Evolutionary conservation across 495 filamentous ascomycete genomes (phyloP), one percentile per base, ranked within the genome.

Genomic region (Aspergillus leporis): DNA sequence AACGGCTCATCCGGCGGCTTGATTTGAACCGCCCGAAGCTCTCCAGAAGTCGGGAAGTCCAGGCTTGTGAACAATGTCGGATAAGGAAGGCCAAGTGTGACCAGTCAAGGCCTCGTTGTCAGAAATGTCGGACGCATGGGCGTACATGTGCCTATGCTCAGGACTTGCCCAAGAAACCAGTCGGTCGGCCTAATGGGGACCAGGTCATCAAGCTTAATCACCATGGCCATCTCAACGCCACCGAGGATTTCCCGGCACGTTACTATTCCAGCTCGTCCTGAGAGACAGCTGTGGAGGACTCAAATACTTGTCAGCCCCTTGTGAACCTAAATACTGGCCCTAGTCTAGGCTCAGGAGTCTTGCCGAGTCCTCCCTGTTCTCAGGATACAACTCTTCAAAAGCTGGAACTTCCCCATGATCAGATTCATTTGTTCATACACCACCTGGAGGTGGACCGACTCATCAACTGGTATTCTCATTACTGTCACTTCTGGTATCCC

Each of bases 401-500:
- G 6, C 16, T 45, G 2, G 18, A 45, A 14, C n/a, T 18, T 10
- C 6, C 9, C 34, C 9, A 36, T 36, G 34, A 14, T 12, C 34
- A 36, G 13, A 14, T 8, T 36, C 9, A 12, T 14, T 12, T 5
- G 34, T 50, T 30, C 14, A 18, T 50, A 7, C 23, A 50, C 1
- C 47, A 12, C 23, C 7, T n/a, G 1, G 47, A 50, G 14, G 47
- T 50, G 4, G 47, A 50, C 21, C 19, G 10, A 12, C 47, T 50
- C 22, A 28, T 50, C 16, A 18, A 16, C 7, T 50, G 47, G 47
- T 50, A 50, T 30, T 16, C 47, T 28, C 19, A 50, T 2, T 50
- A 50, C 16, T 50, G 47, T 14, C 47, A 50, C 22, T 30, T 50
- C 28, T 50, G 47, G 47, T 50, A 25, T n/a, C 47, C 47, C 6